Evolutionary conservation across 192 early-diverging fungal genomes (phyloP), one percentile per base, ranked within the genome.

Genomic region (Pilobolus umbonatus): DNA sequence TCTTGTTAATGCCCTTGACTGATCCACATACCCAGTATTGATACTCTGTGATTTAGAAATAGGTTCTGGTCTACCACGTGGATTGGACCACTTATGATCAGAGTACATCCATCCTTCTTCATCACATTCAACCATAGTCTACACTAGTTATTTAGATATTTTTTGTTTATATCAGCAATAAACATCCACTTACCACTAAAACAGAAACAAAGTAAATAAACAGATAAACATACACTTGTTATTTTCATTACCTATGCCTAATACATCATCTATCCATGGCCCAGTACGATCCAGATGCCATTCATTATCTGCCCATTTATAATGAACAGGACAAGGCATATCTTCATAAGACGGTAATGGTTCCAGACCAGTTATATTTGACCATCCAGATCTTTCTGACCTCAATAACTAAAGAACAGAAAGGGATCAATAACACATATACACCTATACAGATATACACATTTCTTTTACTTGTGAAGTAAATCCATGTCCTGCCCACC

Each of bases 21-120:
- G 9, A 21, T 57, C 55, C 5, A 24, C n/a, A 2, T 38, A 32
- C 14, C 29, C 46, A 24, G 11, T 14, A 5, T 9, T 15, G 11
- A 48, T 11, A 29, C 34, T 35, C 5, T 31, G 6, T 17, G 28
- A 4, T 54, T 35, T 34, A 25, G 50, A 7, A 4, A 52, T 32
- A 10, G 63, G 32, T 8, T 65, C 63, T 7, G 46, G 26, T 52
- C 32, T 34, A 7, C 36, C 19, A 31, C 38, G 39, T 22, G 57
- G 52, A n/a, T 70, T 74, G 31, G 49, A 19, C 72, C 72, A 74
- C 38, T 50, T 38, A 32, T 74, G 62, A 40, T 69, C 68, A 24
- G 58, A 60, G 35, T 74, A 74, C 21, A 69, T 63, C 72, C 72
- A 74, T 15, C 72, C 72, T 17, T 61, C 56, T 28, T 74, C 60